A percentile compares a stretch with the other conserved stretches of the same genome.
phyloP scores from a whole-genome alignment of 2,329 filamentous ascomycete species.

The Colletotrichum echinochloae region DNA sequence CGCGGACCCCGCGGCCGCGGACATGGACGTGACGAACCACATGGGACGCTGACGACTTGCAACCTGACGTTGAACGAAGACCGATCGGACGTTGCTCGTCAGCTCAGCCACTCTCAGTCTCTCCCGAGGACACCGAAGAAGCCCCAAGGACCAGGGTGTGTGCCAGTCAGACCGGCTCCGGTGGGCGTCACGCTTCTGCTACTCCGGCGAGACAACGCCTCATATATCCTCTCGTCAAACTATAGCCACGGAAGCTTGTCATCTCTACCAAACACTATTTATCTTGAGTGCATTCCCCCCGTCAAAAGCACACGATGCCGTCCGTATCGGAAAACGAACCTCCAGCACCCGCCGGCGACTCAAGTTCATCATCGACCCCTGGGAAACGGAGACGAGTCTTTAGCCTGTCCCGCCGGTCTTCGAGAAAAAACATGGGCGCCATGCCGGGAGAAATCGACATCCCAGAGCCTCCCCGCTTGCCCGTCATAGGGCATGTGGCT shows the following conservation, averaged over 20 bases:
- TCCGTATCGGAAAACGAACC: neutral
- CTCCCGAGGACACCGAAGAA: conserved; percentile 5
- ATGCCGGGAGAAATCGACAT: conserved; percentile 46
- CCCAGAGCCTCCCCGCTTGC: conserved; percentile 67
- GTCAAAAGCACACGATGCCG: neutral
- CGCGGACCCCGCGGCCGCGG: neutral
- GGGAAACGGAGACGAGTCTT: conserved; percentile 25
- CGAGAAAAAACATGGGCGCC: conserved; percentile 12
- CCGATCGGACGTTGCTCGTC: neutral
- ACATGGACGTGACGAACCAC: neutral
- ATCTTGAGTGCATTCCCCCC: neutral
- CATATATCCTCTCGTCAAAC: neutral
- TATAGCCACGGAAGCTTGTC: neutral
- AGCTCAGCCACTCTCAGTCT: conserved; percentile 4
- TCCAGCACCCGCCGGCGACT: neutral
- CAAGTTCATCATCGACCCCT: neutral
- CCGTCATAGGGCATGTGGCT: conserved; percentile 73
- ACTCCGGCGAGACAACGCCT: neutral
- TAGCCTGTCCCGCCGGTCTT: conserved; percentile 20
- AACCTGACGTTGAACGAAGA: neutral
- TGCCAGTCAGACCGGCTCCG: neutral
- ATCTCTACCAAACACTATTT: neutral
- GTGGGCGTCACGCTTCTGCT: neutral
- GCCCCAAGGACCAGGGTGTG: neutral
- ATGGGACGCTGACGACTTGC: neutral